Evolutionary conservation across 192 early-diverging fungal genomes (phyloP).

Genomic region (Backusella australiensis): DNA sequence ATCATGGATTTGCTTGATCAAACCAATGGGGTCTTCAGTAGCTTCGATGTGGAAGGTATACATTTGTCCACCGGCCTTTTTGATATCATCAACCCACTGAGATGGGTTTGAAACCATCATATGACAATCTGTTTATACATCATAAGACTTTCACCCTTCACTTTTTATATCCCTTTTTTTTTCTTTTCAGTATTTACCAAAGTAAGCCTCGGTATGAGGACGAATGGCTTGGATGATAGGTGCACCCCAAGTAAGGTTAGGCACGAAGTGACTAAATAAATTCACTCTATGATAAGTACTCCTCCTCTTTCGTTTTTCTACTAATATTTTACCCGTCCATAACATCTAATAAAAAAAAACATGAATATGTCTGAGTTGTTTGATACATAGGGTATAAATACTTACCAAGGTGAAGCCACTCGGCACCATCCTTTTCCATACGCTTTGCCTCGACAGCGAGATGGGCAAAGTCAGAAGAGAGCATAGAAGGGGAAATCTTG

Average conservation of each 20-base stretch:
- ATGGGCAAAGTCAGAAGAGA: slow-evolving; percentile 86
- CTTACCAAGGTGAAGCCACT: slow-evolving; percentile 86
- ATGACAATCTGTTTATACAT: slow-evolving; percentile 46
- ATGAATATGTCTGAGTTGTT: not conserved
- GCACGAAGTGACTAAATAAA: slow-evolving; percentile 85
- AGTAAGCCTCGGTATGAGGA: slow-evolving; percentile 86
- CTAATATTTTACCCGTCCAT: slow-evolving; percentile 79
- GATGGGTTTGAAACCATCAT: slow-evolving; percentile 61
- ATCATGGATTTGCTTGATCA: slow-evolving; percentile 81
- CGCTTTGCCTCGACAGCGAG: slow-evolving; percentile 83
- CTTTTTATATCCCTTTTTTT: not conserved
- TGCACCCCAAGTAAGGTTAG: slow-evolving; percentile 93
- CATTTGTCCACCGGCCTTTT: slow-evolving; percentile 81
- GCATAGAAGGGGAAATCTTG: slow-evolving; percentile 90
- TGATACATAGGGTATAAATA: not conserved
- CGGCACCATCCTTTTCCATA: slow-evolving; percentile 89
- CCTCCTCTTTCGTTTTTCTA: not conserved
- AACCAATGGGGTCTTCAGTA: slow-evolving; percentile 63
- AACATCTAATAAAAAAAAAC: slow-evolving; percentile 58
- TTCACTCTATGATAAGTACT: not conserved
- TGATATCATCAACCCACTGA: slow-evolving; percentile 93
- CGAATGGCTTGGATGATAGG: slow-evolving; percentile 87
- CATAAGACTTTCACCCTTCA: too few relatives aligned
- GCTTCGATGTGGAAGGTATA: slow-evolving; percentile 96
- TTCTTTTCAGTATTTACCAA: slow-evolving; percentile 49